phyloP scores from a whole-genome alignment of 108 stramenopile genomes.

The Cylindrotheca fusiformis region DNA sequence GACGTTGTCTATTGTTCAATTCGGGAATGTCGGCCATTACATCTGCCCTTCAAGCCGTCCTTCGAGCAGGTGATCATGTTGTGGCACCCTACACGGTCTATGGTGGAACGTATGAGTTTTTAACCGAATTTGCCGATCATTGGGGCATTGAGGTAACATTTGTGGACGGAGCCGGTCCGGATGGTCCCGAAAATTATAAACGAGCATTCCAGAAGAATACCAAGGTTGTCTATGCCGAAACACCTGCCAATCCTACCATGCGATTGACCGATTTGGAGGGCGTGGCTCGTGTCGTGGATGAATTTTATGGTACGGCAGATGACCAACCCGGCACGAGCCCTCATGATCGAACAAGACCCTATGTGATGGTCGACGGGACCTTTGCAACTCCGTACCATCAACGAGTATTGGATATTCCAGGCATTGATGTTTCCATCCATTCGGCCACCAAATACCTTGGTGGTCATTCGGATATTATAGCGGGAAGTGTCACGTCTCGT shows the following conservation, averaged over 20 bases:
- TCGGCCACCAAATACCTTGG: constrained; percentile 89
- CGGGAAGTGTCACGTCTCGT: constrained; percentile 75
- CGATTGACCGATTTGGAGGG: constrained; percentile 76
- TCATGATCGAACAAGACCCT: constrained; percentile 8
- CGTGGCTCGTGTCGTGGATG: constrained; percentile 62
- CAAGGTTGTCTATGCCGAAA: constrained; percentile 84
- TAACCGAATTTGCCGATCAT: constrained; percentile 36
- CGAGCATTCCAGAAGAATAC: constrained; percentile 46
- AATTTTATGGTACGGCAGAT: constrained; percentile 37
- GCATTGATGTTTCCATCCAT: constrained; percentile 84
- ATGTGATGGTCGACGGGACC: constrained; percentile 92
- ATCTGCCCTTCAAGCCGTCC: constrained; percentile 58
- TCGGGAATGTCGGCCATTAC: constrained; percentile 80
- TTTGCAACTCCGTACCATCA: constrained; percentile 92
- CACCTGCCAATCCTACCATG: constrained; percentile 90
- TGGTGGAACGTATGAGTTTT: constrained; percentile 80
- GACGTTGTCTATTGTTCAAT: constrained; percentile 51
- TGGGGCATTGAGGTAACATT: constrained; percentile 53
- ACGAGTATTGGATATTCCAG: constrained; percentile 79
- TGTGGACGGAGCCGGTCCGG: constrained; percentile 31
- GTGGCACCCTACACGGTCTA: constrained; percentile 81
- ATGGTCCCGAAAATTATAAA: constrained; percentile 36
- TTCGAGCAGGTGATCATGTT: constrained; percentile 74
- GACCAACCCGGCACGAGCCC: constrained; percentile 19
- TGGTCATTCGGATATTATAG: constrained; percentile 89